Conservation (phyloP, 2,329 filamentous ascomycete species). For the Metarhizium robertsii region DNA sequence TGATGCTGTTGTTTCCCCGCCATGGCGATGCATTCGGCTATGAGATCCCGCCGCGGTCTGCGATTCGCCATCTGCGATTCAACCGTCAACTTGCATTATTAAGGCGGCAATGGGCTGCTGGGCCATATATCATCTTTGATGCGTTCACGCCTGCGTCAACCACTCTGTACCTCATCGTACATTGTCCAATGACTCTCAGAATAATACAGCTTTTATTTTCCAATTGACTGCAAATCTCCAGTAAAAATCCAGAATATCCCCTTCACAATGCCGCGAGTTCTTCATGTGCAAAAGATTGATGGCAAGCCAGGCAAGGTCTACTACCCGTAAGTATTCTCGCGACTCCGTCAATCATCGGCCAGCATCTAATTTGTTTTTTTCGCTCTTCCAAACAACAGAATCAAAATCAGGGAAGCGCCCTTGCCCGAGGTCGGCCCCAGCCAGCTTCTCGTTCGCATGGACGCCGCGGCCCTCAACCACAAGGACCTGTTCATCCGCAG, state of each 20-base stretch:
- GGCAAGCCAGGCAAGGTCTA: constrained; percentile 82
- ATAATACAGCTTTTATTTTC: background rate
- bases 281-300: constrained; percentile 59
- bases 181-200: too few relatives aligned
- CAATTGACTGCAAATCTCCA: background rate
- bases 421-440: constrained; percentile 52
- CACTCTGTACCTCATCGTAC: too few relatives aligned
- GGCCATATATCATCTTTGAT: too few relatives aligned
- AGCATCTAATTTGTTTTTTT: background rate
- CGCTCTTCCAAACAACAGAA: constrained; percentile 24
- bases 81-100: too few relatives aligned
- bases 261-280: constrained; percentile 39
- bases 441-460: constrained; percentile 67
- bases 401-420: constrained; percentile 51
- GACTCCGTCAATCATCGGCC: background rate
- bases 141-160: too few relatives aligned
- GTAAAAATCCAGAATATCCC: background rate
- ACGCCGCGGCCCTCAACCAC: constrained; percentile 82
- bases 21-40: too few relatives aligned
- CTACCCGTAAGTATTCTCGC: constrained; percentile 49
- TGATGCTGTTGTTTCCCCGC: background rate
- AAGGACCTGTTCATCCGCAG: constrained; percentile 91
- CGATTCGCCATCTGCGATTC: too few relatives aligned
- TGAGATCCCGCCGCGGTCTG: too few relatives aligned
- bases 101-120: too few relatives aligned